A percentile compares a stretch with the other conserved stretches of the same genome.
Evolutionary conservation across 192 early-diverging fungal genomes (phyloP).

Genomic region (Mortierella claussenii): DNA sequence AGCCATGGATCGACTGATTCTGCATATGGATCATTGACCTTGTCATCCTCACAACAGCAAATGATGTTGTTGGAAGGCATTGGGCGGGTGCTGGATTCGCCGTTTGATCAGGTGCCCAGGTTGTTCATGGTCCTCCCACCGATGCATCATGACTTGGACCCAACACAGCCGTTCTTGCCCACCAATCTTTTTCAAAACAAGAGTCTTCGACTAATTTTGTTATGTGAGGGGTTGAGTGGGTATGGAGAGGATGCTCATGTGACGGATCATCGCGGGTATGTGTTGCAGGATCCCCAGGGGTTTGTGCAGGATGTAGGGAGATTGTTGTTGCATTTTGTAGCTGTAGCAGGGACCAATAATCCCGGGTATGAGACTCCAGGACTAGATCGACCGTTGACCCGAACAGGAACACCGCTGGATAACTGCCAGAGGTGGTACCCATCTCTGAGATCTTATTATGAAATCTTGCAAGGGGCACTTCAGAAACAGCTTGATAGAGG

Average conservation of each 20-base stretch:
- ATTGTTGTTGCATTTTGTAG: conserved; percentile 32
- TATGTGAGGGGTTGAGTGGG: conserved; percentile 36
- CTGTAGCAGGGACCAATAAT: conserved; percentile 25
- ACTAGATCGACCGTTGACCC: conserved; percentile 15
- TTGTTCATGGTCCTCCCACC: conserved; percentile 53
- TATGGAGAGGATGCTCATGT: conserved; percentile 50
- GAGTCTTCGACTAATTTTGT: conserved; percentile 28
- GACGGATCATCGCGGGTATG: conserved; percentile 42
- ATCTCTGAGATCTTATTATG: conserved; percentile 29
- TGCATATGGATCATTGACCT: background rate
- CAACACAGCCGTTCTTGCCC: conserved; percentile 14
- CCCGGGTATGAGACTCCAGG: conserved; percentile 22
- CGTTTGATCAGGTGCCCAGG: conserved; percentile 42
- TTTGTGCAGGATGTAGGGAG: conserved; percentile 46
- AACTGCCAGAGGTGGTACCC: conserved; percentile 48
- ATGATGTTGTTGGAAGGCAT: conserved; percentile 39
- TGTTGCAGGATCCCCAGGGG: conserved; percentile 7
- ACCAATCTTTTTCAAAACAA: conserved; percentile 32
- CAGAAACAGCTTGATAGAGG: conserved; percentile 14
- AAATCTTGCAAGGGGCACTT: conserved; percentile 13
- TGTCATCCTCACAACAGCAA: conserved; percentile 7
- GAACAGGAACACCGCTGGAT: conserved; percentile 44
- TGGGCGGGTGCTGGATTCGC: conserved; percentile 37
- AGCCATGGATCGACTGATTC: conserved; percentile 13
- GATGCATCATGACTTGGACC: conserved; percentile 20